A percentile compares a stretch with the other conserved stretches of the same genome.
These are phyloP conservation scores for Gymnopus androsaceus DNA, from an alignment of 1,284 basidiomycete genomes.

Conservation along the genomic window DNA sequence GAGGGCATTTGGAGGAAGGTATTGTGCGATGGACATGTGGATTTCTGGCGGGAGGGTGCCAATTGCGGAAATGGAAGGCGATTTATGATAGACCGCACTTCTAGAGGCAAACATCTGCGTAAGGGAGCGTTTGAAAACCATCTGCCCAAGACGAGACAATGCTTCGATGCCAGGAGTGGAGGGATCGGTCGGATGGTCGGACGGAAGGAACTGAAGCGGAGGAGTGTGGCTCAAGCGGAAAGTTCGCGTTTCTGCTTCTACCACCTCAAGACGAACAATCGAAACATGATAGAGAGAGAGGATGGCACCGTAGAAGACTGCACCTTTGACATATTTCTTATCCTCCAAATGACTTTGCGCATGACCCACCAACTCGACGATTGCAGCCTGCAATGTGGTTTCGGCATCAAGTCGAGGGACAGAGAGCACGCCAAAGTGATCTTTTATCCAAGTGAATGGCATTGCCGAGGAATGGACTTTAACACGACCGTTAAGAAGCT, in stretches of 20 bases:
- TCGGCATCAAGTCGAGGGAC: neutral
- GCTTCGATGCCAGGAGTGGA: neutral
- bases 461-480: neutral
- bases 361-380: neutral
- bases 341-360: neutral
- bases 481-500: neutral
- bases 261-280: neutral
- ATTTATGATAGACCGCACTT: neutral
- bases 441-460: neutral
- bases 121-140: neutral
- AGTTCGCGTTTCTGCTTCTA: neutral
- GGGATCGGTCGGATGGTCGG: neutral
- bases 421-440: neutral
- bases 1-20: neutral
- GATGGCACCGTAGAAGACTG: neutral
- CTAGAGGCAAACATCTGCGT: neutral
- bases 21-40: neutral
- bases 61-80: neutral
- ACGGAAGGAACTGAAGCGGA: neutral
- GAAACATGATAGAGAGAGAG: neutral
- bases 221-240: neutral
- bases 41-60: neutral
- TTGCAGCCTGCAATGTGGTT: neutral
- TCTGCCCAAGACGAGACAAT: neutral
- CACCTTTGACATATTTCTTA: neutral